Conservation (phyloP, 2,329 filamentous ascomycete genomes). For the Cercospora beticola region DNA sequence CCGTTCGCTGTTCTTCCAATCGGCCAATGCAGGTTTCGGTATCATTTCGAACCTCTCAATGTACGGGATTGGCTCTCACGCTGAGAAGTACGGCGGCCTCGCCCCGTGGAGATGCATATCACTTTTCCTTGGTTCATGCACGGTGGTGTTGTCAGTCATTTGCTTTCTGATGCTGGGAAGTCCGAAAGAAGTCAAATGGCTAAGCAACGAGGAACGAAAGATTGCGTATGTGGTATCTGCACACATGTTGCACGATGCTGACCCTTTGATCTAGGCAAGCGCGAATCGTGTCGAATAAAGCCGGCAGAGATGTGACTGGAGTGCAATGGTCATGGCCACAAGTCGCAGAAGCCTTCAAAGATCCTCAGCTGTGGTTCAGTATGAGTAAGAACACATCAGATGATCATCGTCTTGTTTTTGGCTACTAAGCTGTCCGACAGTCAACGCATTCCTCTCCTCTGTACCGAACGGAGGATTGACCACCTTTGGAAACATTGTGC, state of each 20-base stretch:
- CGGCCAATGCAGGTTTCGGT: conserved; percentile 40
- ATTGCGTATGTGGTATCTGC: conserved; percentile 26
- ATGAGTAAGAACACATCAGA: conserved; percentile 12
- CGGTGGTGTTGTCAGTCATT: conserved; percentile 29
- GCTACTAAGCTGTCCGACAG: neutral
- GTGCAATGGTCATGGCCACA: conserved; percentile 35
- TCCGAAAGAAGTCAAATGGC: conserved; percentile 34
- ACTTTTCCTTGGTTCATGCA: conserved; percentile 32
- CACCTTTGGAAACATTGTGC: conserved; percentile 32
- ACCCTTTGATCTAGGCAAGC: conserved; percentile 24
- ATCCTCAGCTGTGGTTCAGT: conserved; percentile 34
- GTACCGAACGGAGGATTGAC: conserved; percentile 34
- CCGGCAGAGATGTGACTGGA: conserved; percentile 34
- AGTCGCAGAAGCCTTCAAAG: conserved; percentile 31
- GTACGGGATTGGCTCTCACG: conserved; percentile 33
- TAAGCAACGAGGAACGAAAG: conserved; percentile 30
- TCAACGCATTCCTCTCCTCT: conserved; percentile 33
- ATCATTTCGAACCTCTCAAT: conserved; percentile 32
- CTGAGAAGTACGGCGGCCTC: conserved; percentile 27
- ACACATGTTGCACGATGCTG: too few species aligned
- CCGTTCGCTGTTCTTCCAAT: conserved; percentile 41
- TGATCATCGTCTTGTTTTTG: too few species aligned
- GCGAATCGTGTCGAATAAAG: conserved; percentile 34
- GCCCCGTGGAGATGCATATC: conserved; percentile 35
- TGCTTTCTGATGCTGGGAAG: conserved; percentile 34